These are phyloP conservation scores for Magnolia kwangsiensis DNA, from an alignment of 164 flowering plant species.

Conservation along the genomic window DNA sequence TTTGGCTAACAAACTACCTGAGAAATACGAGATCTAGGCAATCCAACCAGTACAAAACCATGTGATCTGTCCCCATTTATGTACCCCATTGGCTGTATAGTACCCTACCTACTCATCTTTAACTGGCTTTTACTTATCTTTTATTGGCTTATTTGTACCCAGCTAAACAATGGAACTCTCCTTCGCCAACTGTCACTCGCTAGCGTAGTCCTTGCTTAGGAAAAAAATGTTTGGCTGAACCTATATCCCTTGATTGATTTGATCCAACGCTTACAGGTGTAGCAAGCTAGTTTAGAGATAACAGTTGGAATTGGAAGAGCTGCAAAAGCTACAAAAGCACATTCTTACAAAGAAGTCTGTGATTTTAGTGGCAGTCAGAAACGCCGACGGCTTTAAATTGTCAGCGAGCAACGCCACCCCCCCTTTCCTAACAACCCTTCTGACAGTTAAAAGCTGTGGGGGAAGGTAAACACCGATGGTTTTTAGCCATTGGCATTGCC, in stretches of 20 bases:
- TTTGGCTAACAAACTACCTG: not conserved
- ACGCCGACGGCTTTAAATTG: too few relatives aligned
- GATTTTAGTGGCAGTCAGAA: too few relatives aligned
- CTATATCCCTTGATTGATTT: not conserved
- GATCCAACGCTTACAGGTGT: not conserved
- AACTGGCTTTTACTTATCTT: not conserved
- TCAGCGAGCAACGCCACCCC: too few relatives aligned
- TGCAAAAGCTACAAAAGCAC: too few relatives aligned
- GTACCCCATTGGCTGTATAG: not conserved
- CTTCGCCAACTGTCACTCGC: not conserved
- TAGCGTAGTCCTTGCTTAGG: conserved; percentile 1
- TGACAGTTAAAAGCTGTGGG: too few relatives aligned
- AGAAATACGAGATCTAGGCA: not conserved
- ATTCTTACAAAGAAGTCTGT: too few relatives aligned
- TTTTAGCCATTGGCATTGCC: too few relatives aligned
- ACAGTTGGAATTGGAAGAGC: too few relatives aligned
- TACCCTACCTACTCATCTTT: not conserved
- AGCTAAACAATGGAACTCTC: not conserved
- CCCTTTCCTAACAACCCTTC: too few relatives aligned
- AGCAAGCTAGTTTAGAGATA: too few relatives aligned
- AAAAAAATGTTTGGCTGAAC: not conserved
- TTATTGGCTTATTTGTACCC: not conserved
- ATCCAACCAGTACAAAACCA: not conserved
- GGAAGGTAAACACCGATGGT: too few relatives aligned
- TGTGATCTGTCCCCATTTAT: not conserved